Percentiles rank a stretch among this genome's conserved stretches.
Conservation (phyloP, 805 yeast genomes). For the Metschnikowia cubensis region DNA sequence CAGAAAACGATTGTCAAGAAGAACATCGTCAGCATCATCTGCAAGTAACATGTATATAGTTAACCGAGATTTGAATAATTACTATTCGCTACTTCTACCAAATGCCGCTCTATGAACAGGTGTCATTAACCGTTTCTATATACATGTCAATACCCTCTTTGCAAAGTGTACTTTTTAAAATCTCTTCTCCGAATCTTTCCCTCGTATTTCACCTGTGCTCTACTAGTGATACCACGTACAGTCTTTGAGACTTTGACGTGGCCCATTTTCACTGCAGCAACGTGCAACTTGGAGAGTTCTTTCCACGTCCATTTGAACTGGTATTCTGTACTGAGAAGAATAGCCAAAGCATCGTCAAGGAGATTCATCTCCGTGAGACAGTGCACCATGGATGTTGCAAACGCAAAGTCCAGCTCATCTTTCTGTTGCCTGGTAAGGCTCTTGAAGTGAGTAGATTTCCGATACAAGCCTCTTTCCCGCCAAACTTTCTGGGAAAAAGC, state of each 20-base stretch:
- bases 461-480: conserved; percentile 72
- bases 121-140: conserved; percentile 1
- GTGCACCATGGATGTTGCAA: conserved; percentile 69
- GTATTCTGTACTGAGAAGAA: conserved; percentile 62
- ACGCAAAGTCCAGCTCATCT: conserved; percentile 52
- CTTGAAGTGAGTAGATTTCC: conserved; percentile 53
- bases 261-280: conserved; percentile 31
- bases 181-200: conserved; percentile 38
- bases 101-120: not conserved
- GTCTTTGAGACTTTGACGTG: conserved; percentile 27
- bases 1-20: conserved; percentile 55
- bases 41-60: conserved; percentile 12
- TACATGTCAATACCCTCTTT: conserved; percentile 27
- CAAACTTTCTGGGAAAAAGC: conserved; percentile 64
- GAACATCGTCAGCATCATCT: conserved; percentile 42
- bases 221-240: conserved; percentile 29
- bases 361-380: conserved; percentile 53
- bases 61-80: not conserved
- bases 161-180: conserved; percentile 28
- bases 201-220: conserved; percentile 35
- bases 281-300: conserved; percentile 27
- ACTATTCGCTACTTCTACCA: not conserved
- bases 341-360: conserved; percentile 64
- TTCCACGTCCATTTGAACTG: conserved; percentile 66
- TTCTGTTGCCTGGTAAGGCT: conserved; percentile 31